Evolutionary conservation across 257 asterid species (phyloP).

Genomic region (Fraxinus cuspidata): DNA sequence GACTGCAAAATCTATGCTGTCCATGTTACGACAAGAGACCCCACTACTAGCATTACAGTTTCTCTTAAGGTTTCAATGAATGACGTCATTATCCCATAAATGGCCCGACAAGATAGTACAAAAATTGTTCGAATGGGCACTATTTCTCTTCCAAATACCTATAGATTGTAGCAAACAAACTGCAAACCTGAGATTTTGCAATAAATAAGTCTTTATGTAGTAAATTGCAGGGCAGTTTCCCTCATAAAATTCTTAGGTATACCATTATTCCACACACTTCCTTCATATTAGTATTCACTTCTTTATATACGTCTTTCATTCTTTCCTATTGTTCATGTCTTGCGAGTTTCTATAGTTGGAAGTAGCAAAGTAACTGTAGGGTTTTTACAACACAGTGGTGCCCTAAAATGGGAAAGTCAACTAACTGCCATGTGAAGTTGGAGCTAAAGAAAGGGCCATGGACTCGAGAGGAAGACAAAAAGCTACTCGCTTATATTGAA

Average conservation of each 20-base stretch:
- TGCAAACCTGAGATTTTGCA: neutral
- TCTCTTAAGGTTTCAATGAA: neutral
- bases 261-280: slow-evolving; percentile 16
- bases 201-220: slow-evolving; percentile 14
- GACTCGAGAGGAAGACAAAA: slow-evolving; percentile 63
- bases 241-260: slow-evolving; percentile 44
- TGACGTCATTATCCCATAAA: slow-evolving; percentile 23
- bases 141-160: neutral
- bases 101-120: slow-evolving; percentile 11
- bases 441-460: slow-evolving; percentile 65
- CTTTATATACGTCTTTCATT: neutral
- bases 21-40: no score
- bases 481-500: slow-evolving; percentile 41
- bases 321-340: neutral
- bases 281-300: slow-evolving; percentile 4
- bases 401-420: slow-evolving; percentile 31
- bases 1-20: no score
- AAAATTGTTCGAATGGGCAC: neutral
- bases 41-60: no score
- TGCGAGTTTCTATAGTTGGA: neutral
- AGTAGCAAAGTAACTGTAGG: neutral
- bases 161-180: no score
- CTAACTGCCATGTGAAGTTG: slow-evolving; percentile 17
- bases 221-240: slow-evolving; percentile 28
- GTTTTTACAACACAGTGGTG: neutral